Percentiles rank a stretch among this genome's conserved stretches.
Conservation (phyloP, 2,329 filamentous ascomycete genomes). For the Orbilia oligospora region DNA sequence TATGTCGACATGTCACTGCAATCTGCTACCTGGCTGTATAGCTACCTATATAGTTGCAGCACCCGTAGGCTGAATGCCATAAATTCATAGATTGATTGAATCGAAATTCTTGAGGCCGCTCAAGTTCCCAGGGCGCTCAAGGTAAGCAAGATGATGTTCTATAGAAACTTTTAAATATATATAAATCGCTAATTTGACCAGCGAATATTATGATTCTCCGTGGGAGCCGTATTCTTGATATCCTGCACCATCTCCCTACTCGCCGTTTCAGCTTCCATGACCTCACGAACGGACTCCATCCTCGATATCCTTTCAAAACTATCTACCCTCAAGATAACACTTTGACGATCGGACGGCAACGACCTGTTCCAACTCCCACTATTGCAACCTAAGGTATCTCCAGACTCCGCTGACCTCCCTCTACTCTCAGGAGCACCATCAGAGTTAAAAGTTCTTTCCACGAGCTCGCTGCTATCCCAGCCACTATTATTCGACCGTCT, state of each 20-base stretch:
- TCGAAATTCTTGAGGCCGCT: no score
- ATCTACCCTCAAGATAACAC: slow-evolving; percentile 28
- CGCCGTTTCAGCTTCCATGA: background rate
- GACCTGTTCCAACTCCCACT: slow-evolving; percentile 15
- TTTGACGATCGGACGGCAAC: slow-evolving; percentile 8
- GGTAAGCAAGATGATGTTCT: no score
- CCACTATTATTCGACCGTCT: background rate
- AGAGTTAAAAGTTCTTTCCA: background rate
- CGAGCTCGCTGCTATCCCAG: background rate
- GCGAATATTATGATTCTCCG: background rate
- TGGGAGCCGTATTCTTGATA: background rate
- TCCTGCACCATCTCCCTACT: slow-evolving; percentile 1
- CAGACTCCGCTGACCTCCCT: background rate
- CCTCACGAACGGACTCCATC: slow-evolving; percentile 17
- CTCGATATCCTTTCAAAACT: slow-evolving; percentile 27
- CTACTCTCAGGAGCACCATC: background rate
- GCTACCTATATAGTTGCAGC: no score
- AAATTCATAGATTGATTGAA: no score
- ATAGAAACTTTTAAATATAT: no score
- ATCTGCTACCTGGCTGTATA: no score
- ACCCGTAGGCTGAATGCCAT: no score
- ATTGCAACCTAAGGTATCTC: background rate
- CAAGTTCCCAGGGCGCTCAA: no score
- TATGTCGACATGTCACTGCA: no score
- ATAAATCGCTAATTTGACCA: background rate